Evolutionary conservation across 805 yeast genomes (phyloP).

Genomic region (Zygosaccharomyces lentus): DNA sequence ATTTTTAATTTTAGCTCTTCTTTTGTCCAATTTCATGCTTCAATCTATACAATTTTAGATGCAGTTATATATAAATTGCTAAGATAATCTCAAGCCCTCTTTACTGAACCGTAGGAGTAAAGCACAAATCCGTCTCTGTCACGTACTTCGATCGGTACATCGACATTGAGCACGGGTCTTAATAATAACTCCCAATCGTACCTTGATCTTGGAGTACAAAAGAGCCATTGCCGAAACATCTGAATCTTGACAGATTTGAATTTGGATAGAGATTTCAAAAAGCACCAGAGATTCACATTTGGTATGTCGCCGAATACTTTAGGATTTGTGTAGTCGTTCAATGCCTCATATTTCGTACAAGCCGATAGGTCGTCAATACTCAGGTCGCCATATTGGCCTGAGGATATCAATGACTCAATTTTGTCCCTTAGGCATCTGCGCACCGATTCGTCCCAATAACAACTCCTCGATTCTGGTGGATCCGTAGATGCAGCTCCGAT

Average conservation of each 20-base stretch:
- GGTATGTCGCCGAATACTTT: slow-evolving; percentile 33
- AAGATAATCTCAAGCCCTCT: background rate
- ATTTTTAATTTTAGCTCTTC: background rate
- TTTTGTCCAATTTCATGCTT: background rate
- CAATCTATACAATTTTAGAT: background rate
- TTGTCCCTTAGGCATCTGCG: slow-evolving; percentile 18
- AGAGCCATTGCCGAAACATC: slow-evolving; percentile 36
- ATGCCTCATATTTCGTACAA: slow-evolving; percentile 16
- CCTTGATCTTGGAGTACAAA: slow-evolving; percentile 38
- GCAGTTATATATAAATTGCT: background rate
- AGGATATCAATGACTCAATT: background rate
- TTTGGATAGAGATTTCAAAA: slow-evolving; percentile 31
- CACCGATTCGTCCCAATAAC: slow-evolving; percentile 29
- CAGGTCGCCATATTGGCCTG: slow-evolving; percentile 1
- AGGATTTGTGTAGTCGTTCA: slow-evolving; percentile 28
- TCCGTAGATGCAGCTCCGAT: slow-evolving; percentile 9
- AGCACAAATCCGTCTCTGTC: slow-evolving; percentile 42
- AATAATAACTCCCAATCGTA: slow-evolving; percentile 39
- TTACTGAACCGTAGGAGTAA: slow-evolving; percentile 33
- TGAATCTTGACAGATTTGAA: slow-evolving; percentile 37
- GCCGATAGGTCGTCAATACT: slow-evolving; percentile 1
- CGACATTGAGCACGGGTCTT: slow-evolving; percentile 34
- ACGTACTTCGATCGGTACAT: slow-evolving; percentile 35
- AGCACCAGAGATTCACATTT: slow-evolving; percentile 37
- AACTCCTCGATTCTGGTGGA: slow-evolving; percentile 13